Evolutionary conservation across 2,329 filamentous ascomycete species (phyloP).

Genomic region (Sodiomyces alkalinus): DNA sequence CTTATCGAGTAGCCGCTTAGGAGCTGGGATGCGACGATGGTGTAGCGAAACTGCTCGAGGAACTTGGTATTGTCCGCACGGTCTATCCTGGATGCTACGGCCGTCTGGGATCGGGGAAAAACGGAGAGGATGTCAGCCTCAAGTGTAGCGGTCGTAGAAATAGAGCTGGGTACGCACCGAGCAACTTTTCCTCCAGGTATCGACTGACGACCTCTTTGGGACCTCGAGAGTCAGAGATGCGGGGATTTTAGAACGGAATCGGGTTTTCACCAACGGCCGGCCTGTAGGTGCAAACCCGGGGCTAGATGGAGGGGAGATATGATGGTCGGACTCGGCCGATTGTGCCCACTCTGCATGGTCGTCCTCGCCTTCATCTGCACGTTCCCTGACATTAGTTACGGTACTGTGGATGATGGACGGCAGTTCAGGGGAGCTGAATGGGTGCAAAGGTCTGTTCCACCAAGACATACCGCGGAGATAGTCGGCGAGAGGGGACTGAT

Average conservation of each 20-base stretch:
- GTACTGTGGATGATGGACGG: not conserved
- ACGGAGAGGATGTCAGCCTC: constrained; percentile 8
- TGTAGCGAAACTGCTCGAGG: constrained; percentile 84
- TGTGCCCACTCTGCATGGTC: constrained; percentile 30
- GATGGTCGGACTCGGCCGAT: constrained; percentile 20
- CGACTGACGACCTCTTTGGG: constrained; percentile 22
- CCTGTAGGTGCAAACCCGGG: constrained; percentile 42
- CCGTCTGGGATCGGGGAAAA: constrained; percentile 38
- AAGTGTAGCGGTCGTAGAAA: not conserved
- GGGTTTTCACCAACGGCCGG: constrained; percentile 35
- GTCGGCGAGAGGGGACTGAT: constrained; percentile 75
- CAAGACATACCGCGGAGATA: constrained; percentile 71
- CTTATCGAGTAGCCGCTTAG: constrained; percentile 53
- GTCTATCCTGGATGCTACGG: constrained; percentile 57
- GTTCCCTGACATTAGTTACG: constrained; percentile 8
- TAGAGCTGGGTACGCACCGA: constrained; percentile 27
- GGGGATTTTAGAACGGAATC: constrained; percentile 34
- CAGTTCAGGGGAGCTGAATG: too few species aligned
- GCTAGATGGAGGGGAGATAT: constrained; percentile 30
- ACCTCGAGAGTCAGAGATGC: constrained; percentile 27
- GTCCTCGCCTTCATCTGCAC: constrained; percentile 33
- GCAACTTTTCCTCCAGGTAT: constrained; percentile 31
- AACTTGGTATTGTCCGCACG: constrained; percentile 71
- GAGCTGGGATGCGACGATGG: constrained; percentile 81
- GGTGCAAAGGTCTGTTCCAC: too few species aligned